Evolutionary conservation across 2,329 filamentous ascomycete species (phyloP), one percentile per base, ranked within the genome.

Genomic region (Colletotrichum destructivum): DNA sequence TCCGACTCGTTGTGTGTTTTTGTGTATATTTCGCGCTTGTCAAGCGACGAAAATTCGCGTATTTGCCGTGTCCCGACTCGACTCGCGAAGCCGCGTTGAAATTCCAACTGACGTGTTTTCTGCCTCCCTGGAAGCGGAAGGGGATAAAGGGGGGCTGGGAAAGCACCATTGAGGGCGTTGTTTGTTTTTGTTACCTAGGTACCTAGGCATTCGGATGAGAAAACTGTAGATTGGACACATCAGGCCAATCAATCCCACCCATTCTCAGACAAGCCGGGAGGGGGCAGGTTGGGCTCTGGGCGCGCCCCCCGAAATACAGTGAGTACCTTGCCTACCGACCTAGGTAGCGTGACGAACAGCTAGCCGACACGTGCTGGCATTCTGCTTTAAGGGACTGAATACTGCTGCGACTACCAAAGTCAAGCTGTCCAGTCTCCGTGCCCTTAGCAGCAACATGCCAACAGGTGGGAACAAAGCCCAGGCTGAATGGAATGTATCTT

Each of bases 61-160:
- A 35, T 21, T 13, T 42, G 12, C n/a, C 47, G n/a, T 49, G n/a
- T 23, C 38, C 35, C 35, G 2, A 11, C 35, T 38, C n/a, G 38
- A 51, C 31, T 51, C 31, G 59, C 40, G 31, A 26, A 23, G 46
- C 46, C 59, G 46, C 35, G 46, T 52, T 26, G 35, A 18, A 42
- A 62, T 62, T 52, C 55, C 60, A 52, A 35, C 3, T 8, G 31
- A n/a, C 9, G 31, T 44, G 15, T 49, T 51, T 62, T 3, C 46
- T 38, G 46, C 59, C 59, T 51, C 59, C 59, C 59, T 62, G 46
- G 46, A 46, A 38, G 35, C 35, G 9, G 35, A 11, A 38, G 35
- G 60, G 46, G 44, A 31, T 18, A 51, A 47, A 62, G 44, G 46
- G 59, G 59, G 46, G 60, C 47, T 52, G 60, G 46, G 35, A 26